Percentiles rank a stretch among this genome's conserved stretches.
These are phyloP conservation scores for Colletotrichum godetiae DNA, from an alignment of 2,329 filamentous ascomycete species.

Conservation along the genomic window DNA sequence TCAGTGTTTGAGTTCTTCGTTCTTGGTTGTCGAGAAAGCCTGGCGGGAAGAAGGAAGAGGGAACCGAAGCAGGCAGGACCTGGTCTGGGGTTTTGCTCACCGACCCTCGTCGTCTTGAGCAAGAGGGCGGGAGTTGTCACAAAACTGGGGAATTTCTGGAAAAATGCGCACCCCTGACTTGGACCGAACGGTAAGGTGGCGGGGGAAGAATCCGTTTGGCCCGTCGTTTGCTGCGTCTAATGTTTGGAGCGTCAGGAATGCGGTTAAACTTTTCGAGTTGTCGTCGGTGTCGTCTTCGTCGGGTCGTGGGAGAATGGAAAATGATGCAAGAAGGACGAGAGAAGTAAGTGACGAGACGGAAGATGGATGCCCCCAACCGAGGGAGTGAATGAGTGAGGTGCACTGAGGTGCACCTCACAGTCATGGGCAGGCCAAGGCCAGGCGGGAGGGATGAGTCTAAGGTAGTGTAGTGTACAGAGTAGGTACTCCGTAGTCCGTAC, in stretches of 20 bases:
- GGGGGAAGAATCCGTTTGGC: conserved; percentile 3
- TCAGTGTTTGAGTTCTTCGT: background rate
- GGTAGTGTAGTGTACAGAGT: too few relatives aligned
- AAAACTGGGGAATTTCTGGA: conserved; percentile 20
- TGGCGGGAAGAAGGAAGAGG: conserved; percentile 19
- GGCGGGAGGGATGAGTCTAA: background rate
- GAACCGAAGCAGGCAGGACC: conserved; percentile 23
- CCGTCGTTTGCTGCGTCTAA: background rate
- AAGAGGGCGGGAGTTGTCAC: conserved; percentile 20
- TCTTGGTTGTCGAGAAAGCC: conserved; percentile 5
- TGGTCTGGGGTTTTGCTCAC: conserved; percentile 29
- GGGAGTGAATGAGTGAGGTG: background rate
- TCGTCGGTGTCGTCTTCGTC: background rate
- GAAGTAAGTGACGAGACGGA: background rate
- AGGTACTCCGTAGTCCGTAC: too few relatives aligned
- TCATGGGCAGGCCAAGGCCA: background rate
- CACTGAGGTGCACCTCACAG: too few relatives aligned
- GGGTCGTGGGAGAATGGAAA: background rate
- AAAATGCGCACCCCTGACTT: conserved; percentile 15
- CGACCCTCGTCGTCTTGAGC: conserved; percentile 22
- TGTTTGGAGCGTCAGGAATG: background rate
- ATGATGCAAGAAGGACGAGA: background rate
- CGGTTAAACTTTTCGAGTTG: background rate
- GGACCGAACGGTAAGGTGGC: conserved; percentile 6
- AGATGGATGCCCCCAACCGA: background rate